Conservation (phyloP, 768 basidiomycete genomes). For the Mycena amicta region DNA sequence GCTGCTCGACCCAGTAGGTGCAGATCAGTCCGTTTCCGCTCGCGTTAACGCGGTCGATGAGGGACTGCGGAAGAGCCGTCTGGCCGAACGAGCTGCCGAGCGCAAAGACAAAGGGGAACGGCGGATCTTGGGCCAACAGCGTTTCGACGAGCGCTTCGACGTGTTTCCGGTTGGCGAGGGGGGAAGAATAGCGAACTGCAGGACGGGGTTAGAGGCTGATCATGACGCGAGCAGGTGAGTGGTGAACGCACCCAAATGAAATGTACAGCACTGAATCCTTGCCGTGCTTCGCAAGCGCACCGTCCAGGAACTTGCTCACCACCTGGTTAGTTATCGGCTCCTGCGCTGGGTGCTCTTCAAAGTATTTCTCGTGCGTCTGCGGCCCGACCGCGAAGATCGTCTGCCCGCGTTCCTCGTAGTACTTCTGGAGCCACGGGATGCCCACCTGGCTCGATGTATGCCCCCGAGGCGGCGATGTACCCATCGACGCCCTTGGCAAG, state of each 20-base stretch:
- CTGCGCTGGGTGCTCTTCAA: neutral
- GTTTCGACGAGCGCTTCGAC: conserved; percentile 5
- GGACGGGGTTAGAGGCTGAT: neutral
- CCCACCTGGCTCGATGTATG: conserved; percentile 3
- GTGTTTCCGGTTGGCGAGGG: conserved; percentile 1
- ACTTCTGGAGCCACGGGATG: neutral
- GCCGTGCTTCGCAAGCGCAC: conserved; percentile 4
- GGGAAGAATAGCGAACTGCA: conserved; percentile 4
- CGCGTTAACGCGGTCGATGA: conserved; percentile 8
- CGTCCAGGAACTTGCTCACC: conserved; percentile 4
- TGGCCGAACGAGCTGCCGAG: neutral
- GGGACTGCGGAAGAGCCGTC: neutral
- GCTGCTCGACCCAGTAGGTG: conserved; percentile 3
- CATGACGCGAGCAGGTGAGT: neutral
- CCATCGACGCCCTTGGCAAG: conserved; percentile 11
- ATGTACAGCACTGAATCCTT: conserved; percentile 13
- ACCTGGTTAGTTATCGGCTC: neutral
- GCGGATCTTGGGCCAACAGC: neutral
- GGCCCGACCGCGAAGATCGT: conserved; percentile 4
- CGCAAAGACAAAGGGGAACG: conserved; percentile 10
- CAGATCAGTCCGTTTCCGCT: conserved; percentile 11
- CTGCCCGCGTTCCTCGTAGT: conserved; percentile 5
- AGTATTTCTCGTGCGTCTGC: conserved; percentile 3
- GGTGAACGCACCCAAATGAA: conserved; percentile 14
- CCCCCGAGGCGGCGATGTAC: neutral